phyloP scores from a whole-genome alignment of 2,329 filamentous ascomycete species.

The Pestalotiopsis sp. region DNA sequence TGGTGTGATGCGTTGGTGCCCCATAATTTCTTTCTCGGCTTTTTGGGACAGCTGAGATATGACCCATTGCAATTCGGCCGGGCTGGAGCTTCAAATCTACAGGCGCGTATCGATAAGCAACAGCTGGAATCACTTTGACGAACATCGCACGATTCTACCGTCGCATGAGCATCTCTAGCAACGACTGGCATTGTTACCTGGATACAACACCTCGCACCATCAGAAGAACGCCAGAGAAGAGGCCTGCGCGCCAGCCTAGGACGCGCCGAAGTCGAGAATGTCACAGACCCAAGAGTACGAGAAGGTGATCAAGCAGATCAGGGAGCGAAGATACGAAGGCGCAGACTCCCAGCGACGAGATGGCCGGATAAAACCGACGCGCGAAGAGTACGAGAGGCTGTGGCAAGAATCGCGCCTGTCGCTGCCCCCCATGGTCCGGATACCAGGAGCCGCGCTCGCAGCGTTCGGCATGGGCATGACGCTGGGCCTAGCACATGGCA shows the following conservation, averaged over 20 bases:
- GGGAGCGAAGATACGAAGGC: background rate
- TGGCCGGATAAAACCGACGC: slow-evolving; percentile 15
- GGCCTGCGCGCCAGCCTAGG: background rate
- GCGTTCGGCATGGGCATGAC: slow-evolving; percentile 69
- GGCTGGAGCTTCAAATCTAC: background rate
- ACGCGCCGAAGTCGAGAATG: background rate
- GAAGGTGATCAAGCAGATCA: background rate
- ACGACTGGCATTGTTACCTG: background rate
- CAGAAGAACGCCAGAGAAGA: background rate
- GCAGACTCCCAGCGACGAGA: background rate
- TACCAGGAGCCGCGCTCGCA: slow-evolving; percentile 62
- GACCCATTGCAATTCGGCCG: background rate
- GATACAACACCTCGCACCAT: background rate
- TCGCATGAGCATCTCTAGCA: background rate
- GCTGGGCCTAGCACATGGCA: slow-evolving; percentile 72
- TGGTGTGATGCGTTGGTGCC: background rate
- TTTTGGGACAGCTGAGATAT: background rate
- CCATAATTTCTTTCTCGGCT: background rate
- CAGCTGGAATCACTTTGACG: background rate
- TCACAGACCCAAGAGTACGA: background rate
- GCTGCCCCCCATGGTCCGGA: slow-evolving; percentile 63
- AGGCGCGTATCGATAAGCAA: background rate
- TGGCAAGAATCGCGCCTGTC: slow-evolving; percentile 52
- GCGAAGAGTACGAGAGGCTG: slow-evolving; percentile 32
- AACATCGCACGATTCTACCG: background rate